These are phyloP conservation scores for Barbarea vulgaris DNA, from an alignment of 345 rosid genomes.

Conservation along the genomic window DNA sequence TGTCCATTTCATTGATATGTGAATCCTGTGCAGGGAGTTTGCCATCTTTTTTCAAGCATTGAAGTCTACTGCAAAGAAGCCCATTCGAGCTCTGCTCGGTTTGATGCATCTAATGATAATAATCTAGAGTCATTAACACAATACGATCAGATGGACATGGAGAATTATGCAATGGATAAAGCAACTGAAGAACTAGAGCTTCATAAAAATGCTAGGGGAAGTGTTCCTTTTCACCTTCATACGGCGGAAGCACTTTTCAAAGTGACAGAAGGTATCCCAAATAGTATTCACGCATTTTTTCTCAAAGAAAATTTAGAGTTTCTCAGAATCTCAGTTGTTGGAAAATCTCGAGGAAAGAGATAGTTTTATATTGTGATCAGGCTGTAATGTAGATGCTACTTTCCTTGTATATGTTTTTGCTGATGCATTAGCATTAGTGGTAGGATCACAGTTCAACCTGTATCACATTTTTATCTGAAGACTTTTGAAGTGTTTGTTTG, in stretches of 20 bases:
- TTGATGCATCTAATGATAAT: constrained; percentile 57
- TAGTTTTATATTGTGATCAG: constrained; percentile 5
- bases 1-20: constrained; percentile 17
- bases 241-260: constrained; percentile 59
- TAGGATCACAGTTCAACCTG: constrained; percentile 23
- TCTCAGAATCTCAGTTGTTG: constrained; percentile 24
- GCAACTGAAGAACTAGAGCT: constrained; percentile 74
- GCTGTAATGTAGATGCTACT: constrained; percentile 2
- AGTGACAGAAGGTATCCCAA: constrained; percentile 73
- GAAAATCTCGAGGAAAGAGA: not conserved
- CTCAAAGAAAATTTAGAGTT: not conserved
- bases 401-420: not conserved
- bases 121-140: constrained; percentile 58
- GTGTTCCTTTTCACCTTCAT: constrained; percentile 86
- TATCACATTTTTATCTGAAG: not conserved
- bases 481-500: constrained; percentile 13
- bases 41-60: constrained; percentile 82
- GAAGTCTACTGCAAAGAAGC: constrained; percentile 72
- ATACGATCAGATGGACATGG: constrained; percentile 88
- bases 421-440: constrained; percentile 13
- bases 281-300: not conserved
- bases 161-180: constrained; percentile 69
- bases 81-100: constrained; percentile 56
- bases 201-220: constrained; percentile 59
- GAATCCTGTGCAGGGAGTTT: constrained; percentile 65